A percentile compares a stretch with the other conserved stretches of the same genome.
phyloP scores from a whole-genome alignment of 208 protist species.

The Giardia duodenalis region DNA sequence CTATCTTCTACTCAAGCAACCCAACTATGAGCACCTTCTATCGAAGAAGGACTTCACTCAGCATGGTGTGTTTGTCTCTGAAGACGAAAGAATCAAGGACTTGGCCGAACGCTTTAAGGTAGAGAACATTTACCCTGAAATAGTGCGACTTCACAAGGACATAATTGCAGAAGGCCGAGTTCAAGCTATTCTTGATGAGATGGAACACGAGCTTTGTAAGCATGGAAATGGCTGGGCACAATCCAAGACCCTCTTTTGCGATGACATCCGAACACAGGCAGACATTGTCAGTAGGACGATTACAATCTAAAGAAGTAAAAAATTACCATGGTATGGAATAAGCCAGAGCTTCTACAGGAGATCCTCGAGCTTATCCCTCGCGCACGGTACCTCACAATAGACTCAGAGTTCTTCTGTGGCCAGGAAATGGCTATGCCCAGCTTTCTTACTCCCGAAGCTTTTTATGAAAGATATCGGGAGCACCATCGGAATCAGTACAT shows the following conservation, averaged over 20 bases:
- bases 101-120: background rate
- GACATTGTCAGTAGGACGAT: background rate
- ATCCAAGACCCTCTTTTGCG: background rate
- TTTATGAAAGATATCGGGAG: background rate
- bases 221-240: background rate
- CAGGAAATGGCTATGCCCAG: background rate
- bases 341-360: background rate
- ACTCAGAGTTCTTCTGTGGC: background rate
- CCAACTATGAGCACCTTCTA: background rate
- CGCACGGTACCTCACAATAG: background rate
- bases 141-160: background rate
- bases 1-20: background rate
- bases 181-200: too few relatives aligned
- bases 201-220: background rate
- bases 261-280: background rate
- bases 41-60: background rate
- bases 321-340: background rate
- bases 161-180: background rate
- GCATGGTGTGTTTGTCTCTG: background rate
- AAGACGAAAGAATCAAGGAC: background rate
- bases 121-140: background rate
- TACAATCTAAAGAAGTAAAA: background rate
- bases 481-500: background rate
- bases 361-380: background rate
- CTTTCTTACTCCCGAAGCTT: background rate